phyloP scores from a whole-genome alignment of 148 eudicot species.

The Cornus suecica region DNA sequence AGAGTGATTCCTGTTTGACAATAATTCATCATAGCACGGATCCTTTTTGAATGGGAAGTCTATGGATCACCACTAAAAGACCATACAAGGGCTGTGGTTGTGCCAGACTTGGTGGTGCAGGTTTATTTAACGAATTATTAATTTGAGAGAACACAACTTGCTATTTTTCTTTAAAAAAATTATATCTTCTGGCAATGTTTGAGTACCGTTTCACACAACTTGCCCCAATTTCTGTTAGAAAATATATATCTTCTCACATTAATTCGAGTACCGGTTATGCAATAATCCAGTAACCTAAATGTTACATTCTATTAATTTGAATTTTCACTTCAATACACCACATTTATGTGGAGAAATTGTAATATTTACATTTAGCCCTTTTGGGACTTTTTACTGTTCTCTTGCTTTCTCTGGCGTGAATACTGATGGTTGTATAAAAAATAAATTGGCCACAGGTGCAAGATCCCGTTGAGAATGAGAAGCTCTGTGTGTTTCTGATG shows the following conservation, averaged over 20 bases:
- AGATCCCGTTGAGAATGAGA: slow-evolving; percentile 62
- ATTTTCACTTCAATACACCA: background rate
- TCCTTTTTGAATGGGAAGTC: background rate
- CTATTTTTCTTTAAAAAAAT: background rate
- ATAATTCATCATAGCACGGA: background rate
- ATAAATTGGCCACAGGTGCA: slow-evolving; percentile 39
- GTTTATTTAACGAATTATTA: too few species aligned
- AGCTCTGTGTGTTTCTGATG: slow-evolving; percentile 69
- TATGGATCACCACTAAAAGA: background rate
- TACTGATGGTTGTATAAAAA: slow-evolving; percentile 7
- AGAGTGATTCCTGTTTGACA: background rate
- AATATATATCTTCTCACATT: background rate
- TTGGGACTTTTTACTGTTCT: background rate
- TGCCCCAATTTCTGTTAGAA: too few species aligned
- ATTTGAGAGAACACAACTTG: background rate
- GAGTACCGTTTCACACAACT: background rate
- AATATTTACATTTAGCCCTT: background rate
- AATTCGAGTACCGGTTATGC: background rate
- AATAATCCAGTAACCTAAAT: background rate
- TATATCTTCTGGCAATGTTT: background rate
- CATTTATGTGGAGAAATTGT: background rate
- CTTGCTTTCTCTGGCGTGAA: slow-evolving; percentile 2
- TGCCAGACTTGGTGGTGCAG: background rate
- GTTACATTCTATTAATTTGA: background rate
- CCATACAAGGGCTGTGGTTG: background rate